Base-by-base conservation (phyloP, 1,139 yeast species). In the Blastobotrys malaysiensis region DNA sequence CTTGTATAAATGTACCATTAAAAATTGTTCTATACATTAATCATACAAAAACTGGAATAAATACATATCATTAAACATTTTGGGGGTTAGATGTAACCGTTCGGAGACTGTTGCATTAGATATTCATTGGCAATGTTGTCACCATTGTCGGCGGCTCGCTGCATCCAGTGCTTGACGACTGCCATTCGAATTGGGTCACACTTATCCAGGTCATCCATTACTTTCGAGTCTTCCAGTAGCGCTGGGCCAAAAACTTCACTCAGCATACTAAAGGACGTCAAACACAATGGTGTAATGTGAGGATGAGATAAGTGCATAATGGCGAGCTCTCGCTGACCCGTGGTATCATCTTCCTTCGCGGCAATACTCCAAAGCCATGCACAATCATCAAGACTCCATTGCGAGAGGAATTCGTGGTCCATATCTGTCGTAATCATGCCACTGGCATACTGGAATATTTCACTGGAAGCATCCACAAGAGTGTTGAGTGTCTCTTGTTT, bases 251-350 rank as follows among this genome's bases (percentile, higher is more conserved):
- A 67, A 6, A 62, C 59, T 9, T 62, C 64, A 9, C 59, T 52
- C 39, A 63, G 51, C 52, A 61, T 61, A 6, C 68, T 53, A 46
- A 68, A 63, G 5, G 70, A 68, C 50, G 61, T 53, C 44, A 68
- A 51, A 7, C 60, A 55, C 2, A 63, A 54, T 1, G 67, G 67
- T 3, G 69, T 62, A 9, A 63, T 51, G 7, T 65, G 66, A 0
- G 70, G 71, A 46, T 68, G 69, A 9, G 69, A 65, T 55, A 67
- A 56, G 46, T 64, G 64, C 69, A 68, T 66, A 20, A 68, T 61
- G 2, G 68, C 71, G 49, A 67, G 59, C 52, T 68, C 71, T 22
- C 71, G 55, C 55, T 66, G 69, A 9, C 67, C 68, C 14, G 61
- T 60, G 5, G 60, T 56, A 27, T 66, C 67, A 9, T 69, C 70